A percentile compares a stretch with the other conserved stretches of the same genome.
phyloP scores from a whole-genome alignment of 257 asterid genomes.

The Pogostemon cablin region DNA sequence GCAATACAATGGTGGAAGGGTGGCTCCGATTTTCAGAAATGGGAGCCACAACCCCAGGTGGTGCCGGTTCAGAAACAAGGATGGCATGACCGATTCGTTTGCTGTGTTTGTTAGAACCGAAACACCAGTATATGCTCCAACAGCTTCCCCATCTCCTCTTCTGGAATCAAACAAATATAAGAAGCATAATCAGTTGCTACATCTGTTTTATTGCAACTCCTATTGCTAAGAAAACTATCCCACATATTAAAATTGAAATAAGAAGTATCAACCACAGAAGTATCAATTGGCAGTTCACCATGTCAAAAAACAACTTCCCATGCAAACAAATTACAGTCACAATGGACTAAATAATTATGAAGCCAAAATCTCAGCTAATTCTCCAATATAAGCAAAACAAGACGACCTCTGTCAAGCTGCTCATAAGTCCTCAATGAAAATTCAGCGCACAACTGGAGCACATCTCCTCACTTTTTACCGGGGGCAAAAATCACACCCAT shows the following conservation, averaged over 20 bases:
- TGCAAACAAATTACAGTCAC: conserved; percentile 9
- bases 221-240: conserved; percentile 8
- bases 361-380: background rate
- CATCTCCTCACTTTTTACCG: conserved; percentile 4
- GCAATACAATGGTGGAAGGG: conserved; percentile 58
- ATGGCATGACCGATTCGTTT: conserved; percentile 92
- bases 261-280: background rate
- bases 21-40: conserved; percentile 49
- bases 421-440: background rate
- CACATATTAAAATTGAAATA: background rate
- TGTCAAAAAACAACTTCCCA: conserved; percentile 4
- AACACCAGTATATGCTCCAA: conserved; percentile 87
- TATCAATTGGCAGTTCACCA: background rate
- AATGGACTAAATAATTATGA: conserved; percentile 2
- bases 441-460: conserved; percentile 17
- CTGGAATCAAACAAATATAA: conserved; percentile 52
- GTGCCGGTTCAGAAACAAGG: conserved; percentile 70
- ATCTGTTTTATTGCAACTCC: conserved; percentile 16
- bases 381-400: background rate
- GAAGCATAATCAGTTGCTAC: conserved; percentile 25
- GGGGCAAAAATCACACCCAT: background rate
- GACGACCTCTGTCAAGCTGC: background rate
- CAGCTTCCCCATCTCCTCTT: conserved; percentile 94
- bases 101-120: conserved; percentile 75
- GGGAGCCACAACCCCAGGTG: conserved; percentile 44